phyloP scores from a whole-genome alignment of 495 filamentous ascomycete genomes.

The Penicillium malachiteum region DNA sequence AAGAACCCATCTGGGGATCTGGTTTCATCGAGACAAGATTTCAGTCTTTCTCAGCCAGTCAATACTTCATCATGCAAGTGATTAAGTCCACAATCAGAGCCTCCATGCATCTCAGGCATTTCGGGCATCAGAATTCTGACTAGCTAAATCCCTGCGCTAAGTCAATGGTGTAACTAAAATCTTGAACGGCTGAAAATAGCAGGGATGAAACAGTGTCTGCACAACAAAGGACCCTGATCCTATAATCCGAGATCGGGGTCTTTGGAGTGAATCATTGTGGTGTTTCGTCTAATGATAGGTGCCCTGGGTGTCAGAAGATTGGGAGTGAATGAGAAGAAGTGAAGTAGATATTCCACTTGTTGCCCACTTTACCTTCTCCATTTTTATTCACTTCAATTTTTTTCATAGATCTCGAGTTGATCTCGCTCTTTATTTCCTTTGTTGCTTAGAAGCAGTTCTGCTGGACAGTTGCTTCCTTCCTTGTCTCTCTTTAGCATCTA shows the following conservation, averaged over 20 bases:
- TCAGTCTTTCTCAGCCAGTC: not conserved
- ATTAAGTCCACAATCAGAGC: constrained; percentile 3
- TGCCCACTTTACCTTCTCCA: constrained; percentile 20
- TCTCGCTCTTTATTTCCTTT: constrained; percentile 24
- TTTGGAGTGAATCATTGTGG: too few relatives aligned
- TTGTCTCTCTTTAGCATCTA: constrained; percentile 27
- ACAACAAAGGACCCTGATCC: not conserved
- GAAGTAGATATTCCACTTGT: constrained; percentile 8
- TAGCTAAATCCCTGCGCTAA: constrained; percentile 5
- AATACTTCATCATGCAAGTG: not conserved
- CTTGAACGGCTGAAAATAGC: not conserved
- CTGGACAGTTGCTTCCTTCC: constrained; percentile 39
- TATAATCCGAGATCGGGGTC: not conserved
- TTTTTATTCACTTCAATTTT: constrained; percentile 22
- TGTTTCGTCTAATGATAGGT: constrained; percentile 1
- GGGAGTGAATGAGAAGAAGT: not conserved
- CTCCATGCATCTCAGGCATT: not conserved
- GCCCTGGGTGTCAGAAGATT: not conserved
- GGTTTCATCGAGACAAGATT: not conserved
- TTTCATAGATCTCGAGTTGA: constrained; percentile 17
- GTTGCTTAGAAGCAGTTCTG: constrained; percentile 29
- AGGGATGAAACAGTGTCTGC: constrained; percentile 2
- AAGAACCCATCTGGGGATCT: not conserved
- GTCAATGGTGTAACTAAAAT: not conserved
- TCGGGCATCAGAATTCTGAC: not conserved